A percentile compares a stretch with the other conserved stretches of the same genome.
phyloP scores from a whole-genome alignment of 352 stramenopile species.

The Phytophthora pinifolia region DNA sequence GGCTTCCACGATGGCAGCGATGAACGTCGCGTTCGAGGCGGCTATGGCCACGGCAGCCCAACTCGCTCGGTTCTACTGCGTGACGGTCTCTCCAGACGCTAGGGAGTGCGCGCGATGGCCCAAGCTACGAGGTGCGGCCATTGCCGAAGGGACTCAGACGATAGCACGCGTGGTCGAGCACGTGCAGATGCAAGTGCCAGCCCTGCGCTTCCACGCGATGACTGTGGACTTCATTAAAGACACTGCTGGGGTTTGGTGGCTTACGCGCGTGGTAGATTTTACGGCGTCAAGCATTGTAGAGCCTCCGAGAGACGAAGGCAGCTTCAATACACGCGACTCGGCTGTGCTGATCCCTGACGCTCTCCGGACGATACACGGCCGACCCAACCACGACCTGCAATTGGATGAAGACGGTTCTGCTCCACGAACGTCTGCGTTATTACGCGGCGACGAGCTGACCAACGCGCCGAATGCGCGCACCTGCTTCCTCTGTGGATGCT shows the following conservation, averaged over 20 bases:
- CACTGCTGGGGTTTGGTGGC: constrained; percentile 58
- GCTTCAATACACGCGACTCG: constrained; percentile 32
- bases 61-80: constrained; percentile 41
- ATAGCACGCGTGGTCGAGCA: constrained; percentile 67
- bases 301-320: constrained; percentile 11
- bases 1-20: constrained; percentile 14
- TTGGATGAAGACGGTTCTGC: constrained; percentile 3
- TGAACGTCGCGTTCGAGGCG: constrained; percentile 30
- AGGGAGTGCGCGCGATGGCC: constrained; percentile 37
- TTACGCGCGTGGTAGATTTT: constrained; percentile 64
- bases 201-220: constrained; percentile 57
- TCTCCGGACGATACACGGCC: constrained; percentile 45
- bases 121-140: constrained; percentile 56
- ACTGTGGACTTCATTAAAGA: constrained; percentile 76
- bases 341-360: constrained; percentile 46
- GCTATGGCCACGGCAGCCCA: constrained; percentile 29
- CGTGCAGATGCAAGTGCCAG: constrained; percentile 56
- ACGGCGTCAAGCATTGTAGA: constrained; percentile 30
- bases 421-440: constrained; percentile 1
- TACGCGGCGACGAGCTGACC: constrained; percentile 13
- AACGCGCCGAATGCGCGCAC: constrained; percentile 18
- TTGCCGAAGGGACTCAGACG: constrained; percentile 48
- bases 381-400: constrained; percentile 11
- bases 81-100: constrained; percentile 38
- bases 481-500: constrained; percentile 63